Conservation (phyloP, 2,329 filamentous ascomycete species). For the Hypoxylon sp. region DNA sequence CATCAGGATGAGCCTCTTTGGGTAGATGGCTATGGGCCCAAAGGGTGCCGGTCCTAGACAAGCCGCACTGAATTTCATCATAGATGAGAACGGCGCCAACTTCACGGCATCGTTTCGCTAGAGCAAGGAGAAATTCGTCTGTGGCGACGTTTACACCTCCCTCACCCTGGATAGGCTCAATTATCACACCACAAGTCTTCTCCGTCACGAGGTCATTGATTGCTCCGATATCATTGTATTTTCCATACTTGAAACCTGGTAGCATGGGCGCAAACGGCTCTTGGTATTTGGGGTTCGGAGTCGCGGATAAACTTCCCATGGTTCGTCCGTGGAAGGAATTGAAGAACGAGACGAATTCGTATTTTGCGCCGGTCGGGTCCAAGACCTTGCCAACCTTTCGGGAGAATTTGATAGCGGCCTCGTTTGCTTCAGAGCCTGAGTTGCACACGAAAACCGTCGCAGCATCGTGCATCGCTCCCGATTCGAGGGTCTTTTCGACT, state of each 20-base stretch:
- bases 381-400: conserved; percentile 86
- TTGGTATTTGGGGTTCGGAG: conserved; percentile 98
- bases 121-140: conserved; percentile 83
- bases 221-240: conserved; percentile 82
- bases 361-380: conserved; percentile 79
- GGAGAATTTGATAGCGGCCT: conserved; percentile 97
- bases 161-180: conserved; percentile 98
- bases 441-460: conserved; percentile 92
- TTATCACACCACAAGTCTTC: conserved; percentile 91
- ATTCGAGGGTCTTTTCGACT: conserved; percentile 82
- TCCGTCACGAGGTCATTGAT: conserved; percentile 83
- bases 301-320: conserved; percentile 95
- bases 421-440: conserved; percentile 96
- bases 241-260: conserved; percentile 89
- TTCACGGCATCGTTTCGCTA: conserved; percentile 86
- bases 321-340: conserved; percentile 96
- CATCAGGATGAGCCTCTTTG: conserved; percentile 87
- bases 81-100: conserved; percentile 92
- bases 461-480: conserved; percentile 85
- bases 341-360: conserved; percentile 90
- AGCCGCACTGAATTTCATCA: conserved; percentile 97
- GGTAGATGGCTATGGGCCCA: conserved; percentile 87
- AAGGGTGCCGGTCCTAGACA: conserved; percentile 86
- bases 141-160: conserved; percentile 89
- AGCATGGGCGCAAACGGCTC: conserved; percentile 95